A percentile compares a stretch with the other conserved stretches of the same genome.
These are phyloP conservation scores for Dactylis glomerata DNA, from an alignment of 176 grass and related monocot species.

Conservation along the genomic window DNA sequence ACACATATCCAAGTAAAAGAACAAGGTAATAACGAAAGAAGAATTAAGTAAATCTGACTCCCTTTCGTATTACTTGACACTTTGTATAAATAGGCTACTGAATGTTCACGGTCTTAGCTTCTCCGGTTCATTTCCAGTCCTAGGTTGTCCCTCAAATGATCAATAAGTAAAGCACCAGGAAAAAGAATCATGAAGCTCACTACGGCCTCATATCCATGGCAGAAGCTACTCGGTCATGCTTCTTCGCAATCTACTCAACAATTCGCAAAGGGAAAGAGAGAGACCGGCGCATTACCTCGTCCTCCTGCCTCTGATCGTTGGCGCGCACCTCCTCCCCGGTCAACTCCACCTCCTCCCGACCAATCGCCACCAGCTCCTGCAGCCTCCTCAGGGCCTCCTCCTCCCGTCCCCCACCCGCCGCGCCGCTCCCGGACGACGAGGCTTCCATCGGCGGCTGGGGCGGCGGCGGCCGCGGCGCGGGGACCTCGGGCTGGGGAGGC, in stretches of 20 bases:
- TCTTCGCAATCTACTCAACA: neutral
- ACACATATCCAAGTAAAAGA: neutral
- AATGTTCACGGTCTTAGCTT: neutral
- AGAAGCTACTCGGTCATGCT: neutral
- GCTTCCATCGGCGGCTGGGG: constrained; percentile 23
- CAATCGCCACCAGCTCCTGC: constrained; percentile 37
- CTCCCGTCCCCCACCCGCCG: constrained; percentile 18
- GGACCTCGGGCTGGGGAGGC: neutral
- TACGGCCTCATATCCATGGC: neutral
- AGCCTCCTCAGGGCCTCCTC: constrained; percentile 51
- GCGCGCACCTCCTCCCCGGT: constrained; percentile 40
- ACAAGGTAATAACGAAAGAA: neutral
- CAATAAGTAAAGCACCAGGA: neutral
- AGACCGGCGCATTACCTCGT: constrained; percentile 39
- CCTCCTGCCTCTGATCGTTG: constrained; percentile 60
- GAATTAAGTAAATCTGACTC: neutral
- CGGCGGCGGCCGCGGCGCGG: neutral
- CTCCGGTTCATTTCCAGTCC: neutral
- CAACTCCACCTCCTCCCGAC: constrained; percentile 36
- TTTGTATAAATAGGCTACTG: neutral
- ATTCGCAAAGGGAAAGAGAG: neutral
- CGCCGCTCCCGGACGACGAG: constrained; percentile 31
- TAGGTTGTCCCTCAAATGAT: neutral
- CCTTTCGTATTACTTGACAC: neutral
- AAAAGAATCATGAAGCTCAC: neutral